Conservation (phyloP, 306 rosid genomes). For the Crotalaria pallida region DNA sequence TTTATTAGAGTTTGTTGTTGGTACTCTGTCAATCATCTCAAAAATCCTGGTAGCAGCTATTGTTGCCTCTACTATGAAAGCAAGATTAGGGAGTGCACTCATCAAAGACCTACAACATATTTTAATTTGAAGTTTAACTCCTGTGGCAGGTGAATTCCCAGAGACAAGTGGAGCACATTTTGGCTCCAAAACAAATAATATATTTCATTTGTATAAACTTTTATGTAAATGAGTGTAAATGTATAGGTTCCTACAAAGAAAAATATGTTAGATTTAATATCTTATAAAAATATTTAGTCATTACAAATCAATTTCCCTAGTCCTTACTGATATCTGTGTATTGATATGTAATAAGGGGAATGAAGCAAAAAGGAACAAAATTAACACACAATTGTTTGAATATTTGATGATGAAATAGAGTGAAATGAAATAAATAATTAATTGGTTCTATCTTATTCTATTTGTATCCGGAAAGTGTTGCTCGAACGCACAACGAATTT, state of each 20-base stretch:
- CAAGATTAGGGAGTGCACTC: slow-evolving; percentile 72
- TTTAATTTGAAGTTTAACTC: not conserved
- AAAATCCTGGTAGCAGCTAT: slow-evolving; percentile 45
- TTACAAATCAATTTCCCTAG: not conserved
- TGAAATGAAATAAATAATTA: too few species aligned
- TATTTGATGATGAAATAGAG: too few species aligned
- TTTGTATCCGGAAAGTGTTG: too few species aligned
- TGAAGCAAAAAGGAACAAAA: too few species aligned
- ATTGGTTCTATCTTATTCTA: too few species aligned
- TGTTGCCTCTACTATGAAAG: slow-evolving; percentile 49
- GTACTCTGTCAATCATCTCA: slow-evolving; percentile 48
- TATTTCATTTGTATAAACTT: not conserved
- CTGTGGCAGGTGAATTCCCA: not conserved
- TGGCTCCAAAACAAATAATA: not conserved
- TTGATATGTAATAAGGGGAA: too few species aligned
- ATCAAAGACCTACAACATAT: slow-evolving; percentile 50
- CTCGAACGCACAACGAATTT: too few species aligned
- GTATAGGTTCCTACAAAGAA: not conserved
- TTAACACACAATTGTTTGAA: too few species aligned
- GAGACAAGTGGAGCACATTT: not conserved
- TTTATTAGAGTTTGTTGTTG: slow-evolving; percentile 21
- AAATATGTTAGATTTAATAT: not conserved
- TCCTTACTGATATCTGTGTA: not conserved
- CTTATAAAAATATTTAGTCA: not conserved
- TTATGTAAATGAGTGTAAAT: not conserved